Base-by-base conservation (phyloP, 371 early-diverging fungal species). In the Dinochytrium kinnereticum region DNA sequence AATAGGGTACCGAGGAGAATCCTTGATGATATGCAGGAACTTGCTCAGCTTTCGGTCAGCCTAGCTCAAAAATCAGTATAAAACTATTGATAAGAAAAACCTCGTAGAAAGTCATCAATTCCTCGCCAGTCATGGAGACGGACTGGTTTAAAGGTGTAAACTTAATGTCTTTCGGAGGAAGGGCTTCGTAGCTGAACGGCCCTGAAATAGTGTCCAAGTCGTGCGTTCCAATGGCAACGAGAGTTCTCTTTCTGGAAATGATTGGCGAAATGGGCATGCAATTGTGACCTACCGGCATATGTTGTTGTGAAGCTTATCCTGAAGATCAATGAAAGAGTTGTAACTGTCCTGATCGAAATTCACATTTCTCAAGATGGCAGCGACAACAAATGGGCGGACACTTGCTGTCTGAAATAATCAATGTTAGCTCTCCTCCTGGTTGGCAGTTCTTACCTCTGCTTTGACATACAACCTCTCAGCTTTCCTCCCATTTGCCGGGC, bases 181-280 rank as follows among this genome's bases (percentile, higher is more conserved):
- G 85, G 34, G 95, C 98, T 80, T 95, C 96, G 80, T 99, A 99
- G n/a, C 90, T 89, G 88, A 99, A 96, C 5, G 98, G 98, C 2
- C 93, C 95, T 72, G 92, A 80, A 40, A 99, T 87, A 10, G 96
- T 98, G 80, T 98, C 98, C 39, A 99, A 87, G 82, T 99, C 99
- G 76, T 99, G 99, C 15, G 99, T 99, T 73, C 99, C 99, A 77
- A 99, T 98, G 24, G 99, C 94, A 21, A 97, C 99, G 71, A 99
- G 85, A 1, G 93, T 92, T 79, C 99, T 94, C 87, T 96, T 96
- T 80, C 95, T 93, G 68, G 24, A n/a, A 24, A 59, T 7, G 7
- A 10, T 40, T 3, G 31, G 26, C 38, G 3, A 55, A 17, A 57
- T 73, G 44, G 13, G 19, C 7, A 44, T 21, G 26, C 10, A 26